Percentiles rank a stretch among this genome's conserved stretches.
Evolutionary conservation across 352 stramenopile species (phyloP).

Genomic region (Phytophthora chlamydospora): DNA sequence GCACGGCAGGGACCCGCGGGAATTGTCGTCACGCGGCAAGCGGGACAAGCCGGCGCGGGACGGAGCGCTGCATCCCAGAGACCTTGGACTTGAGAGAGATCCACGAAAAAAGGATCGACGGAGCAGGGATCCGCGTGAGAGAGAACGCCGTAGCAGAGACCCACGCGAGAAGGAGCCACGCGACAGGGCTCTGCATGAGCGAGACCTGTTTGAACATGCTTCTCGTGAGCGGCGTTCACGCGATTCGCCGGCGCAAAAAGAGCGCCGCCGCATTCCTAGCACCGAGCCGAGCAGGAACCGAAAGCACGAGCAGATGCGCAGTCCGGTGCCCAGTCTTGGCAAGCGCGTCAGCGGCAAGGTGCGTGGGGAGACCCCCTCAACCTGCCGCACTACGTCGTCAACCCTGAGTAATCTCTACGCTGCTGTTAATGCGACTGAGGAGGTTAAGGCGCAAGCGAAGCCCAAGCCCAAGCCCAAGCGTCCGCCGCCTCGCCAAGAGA

Average conservation of each 20-base stretch:
- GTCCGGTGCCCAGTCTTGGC: constrained; percentile 12
- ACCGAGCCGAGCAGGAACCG: constrained; percentile 15
- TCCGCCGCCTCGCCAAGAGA: constrained; percentile 8
- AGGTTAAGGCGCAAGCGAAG: constrained; percentile 12
- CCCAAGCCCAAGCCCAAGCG: constrained; percentile 20
- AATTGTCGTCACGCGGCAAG: constrained; percentile 7
- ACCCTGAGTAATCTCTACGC: constrained; percentile 41
- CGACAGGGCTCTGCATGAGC: constrained; percentile 28
- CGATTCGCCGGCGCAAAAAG: constrained; percentile 22
- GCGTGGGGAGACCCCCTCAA: constrained; percentile 30
- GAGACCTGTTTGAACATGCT: constrained; percentile 22
- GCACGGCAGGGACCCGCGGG: constrained; percentile 14
- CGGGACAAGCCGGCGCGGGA: constrained; percentile 10
- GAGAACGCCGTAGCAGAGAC: constrained; percentile 15
- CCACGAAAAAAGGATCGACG: constrained; percentile 21
- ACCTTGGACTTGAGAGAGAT: constrained; percentile 12
- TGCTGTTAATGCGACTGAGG: constrained; percentile 28
- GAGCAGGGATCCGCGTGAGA: constrained; percentile 20
- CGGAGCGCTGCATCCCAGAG: constrained; percentile 12
- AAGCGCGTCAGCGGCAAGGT: constrained; percentile 28
- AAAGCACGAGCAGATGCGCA: constrained; percentile 27
- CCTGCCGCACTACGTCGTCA: constrained; percentile 39
- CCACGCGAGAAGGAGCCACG: too few species aligned
- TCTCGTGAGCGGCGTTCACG: constrained; percentile 19
- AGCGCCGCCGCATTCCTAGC: constrained; percentile 21